Conservation (phyloP, 805 yeast species). For the Barnettozyma wickerhamii region DNA sequence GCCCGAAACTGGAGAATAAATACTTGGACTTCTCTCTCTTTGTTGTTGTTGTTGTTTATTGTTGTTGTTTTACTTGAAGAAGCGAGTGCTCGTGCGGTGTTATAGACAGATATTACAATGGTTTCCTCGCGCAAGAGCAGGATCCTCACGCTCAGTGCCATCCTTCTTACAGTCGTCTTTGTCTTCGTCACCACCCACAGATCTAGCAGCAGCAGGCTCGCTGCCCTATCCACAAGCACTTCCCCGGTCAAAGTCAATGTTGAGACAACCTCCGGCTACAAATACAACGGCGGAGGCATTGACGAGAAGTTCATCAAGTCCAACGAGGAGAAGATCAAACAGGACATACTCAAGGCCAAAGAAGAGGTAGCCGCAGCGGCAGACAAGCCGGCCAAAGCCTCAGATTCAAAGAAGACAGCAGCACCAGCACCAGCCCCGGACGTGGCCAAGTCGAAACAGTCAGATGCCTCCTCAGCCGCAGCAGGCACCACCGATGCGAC, state of each 20-base stretch:
- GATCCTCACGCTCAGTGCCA: conserved; percentile 37
- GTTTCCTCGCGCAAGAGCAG: conserved; percentile 34
- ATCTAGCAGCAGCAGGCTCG: no score
- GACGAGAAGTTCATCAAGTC: conserved; percentile 39
- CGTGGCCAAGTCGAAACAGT: background rate
- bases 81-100: background rate
- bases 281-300: conserved; percentile 29
- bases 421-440: background rate
- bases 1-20: no score
- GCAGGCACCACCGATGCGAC: conserved; percentile 6
- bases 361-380: conserved; percentile 2
- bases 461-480: no score
- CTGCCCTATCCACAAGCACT: background rate
- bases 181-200: conserved; percentile 30
- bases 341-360: conserved; percentile 15
- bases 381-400: conserved; percentile 3
- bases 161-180: conserved; percentile 34
- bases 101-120: no score
- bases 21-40: no score
- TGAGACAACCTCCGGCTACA: conserved; percentile 16
- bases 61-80: no score
- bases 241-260: conserved; percentile 4
- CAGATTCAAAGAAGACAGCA: background rate
- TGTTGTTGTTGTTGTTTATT: no score
- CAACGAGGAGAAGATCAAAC: conserved; percentile 30